These are phyloP conservation scores for Diaporthe velutina DNA, from an alignment of 2,329 filamentous ascomycete species.

Conservation along the genomic window DNA sequence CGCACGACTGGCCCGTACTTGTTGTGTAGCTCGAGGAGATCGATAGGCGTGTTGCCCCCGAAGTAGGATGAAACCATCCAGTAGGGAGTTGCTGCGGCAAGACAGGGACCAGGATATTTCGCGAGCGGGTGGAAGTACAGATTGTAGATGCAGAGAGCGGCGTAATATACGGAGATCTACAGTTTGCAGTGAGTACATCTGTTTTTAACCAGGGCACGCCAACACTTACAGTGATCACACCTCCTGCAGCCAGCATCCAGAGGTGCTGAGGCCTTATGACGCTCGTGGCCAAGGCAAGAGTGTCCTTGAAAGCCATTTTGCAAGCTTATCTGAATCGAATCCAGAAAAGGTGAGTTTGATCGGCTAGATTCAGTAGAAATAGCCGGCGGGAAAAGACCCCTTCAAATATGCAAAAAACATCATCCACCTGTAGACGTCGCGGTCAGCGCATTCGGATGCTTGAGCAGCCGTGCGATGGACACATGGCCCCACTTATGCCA, in stretches of 20 bases:
- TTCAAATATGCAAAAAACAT: too few species aligned
- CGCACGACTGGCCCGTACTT: constrained; percentile 26
- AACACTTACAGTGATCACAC: neutral
- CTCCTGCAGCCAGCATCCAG: neutral
- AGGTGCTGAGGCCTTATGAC: neutral
- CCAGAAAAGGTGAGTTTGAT: too few species aligned
- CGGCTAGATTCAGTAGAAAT: too few species aligned
- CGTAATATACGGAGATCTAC: neutral
- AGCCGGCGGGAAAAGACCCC: too few species aligned
- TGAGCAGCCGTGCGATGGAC: too few species aligned
- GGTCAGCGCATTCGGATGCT: too few species aligned
- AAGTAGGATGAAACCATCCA: constrained; percentile 39
- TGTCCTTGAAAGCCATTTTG: neutral
- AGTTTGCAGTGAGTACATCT: neutral
- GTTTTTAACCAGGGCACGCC: neutral
- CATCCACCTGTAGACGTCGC: too few species aligned
- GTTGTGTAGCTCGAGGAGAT: constrained; percentile 35
- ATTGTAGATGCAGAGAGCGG: neutral
- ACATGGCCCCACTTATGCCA: too few species aligned
- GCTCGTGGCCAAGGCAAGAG: neutral
- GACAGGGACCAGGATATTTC: constrained; percentile 11
- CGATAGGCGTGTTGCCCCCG: constrained; percentile 39
- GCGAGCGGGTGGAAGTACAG: constrained; percentile 18
- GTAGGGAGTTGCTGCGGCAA: constrained; percentile 36
- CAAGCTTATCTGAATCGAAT: too few species aligned